phyloP scores from a whole-genome alignment of 148 eudicot genomes.

The Camellia sinensis region DNA sequence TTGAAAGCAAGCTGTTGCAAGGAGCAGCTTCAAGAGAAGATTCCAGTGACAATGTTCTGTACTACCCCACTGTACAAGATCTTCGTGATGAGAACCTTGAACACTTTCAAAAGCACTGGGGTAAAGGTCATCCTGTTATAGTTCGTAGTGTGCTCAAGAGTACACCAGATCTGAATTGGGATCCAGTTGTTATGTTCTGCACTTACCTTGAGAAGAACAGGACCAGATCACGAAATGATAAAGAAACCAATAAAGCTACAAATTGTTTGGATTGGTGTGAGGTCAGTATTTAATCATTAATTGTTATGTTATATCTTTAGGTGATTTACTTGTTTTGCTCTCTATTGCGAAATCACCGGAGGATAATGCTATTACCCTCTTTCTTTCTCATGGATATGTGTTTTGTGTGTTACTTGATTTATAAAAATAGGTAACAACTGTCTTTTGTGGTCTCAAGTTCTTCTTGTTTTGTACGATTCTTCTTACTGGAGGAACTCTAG shows the following conservation, averaged over 20 bases:
- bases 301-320: not conserved
- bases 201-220: slow-evolving; percentile 55
- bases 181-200: slow-evolving; percentile 68
- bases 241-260: slow-evolving; percentile 32
- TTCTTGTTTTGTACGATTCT: not conserved
- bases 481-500: not conserved
- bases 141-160: slow-evolving; percentile 52
- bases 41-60: slow-evolving; percentile 56
- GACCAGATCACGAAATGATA: slow-evolving; percentile 35
- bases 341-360: not conserved
- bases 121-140: slow-evolving; percentile 77
- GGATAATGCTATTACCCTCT: not conserved
- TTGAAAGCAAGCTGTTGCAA: slow-evolving; percentile 29
- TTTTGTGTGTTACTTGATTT: not conserved
- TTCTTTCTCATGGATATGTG: not conserved
- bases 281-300: slow-evolving; percentile 31
- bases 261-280: slow-evolving; percentile 71
- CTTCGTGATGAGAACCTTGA: slow-evolving; percentile 42
- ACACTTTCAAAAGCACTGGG: slow-evolving; percentile 91
- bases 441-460: not conserved
- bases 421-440: not conserved
- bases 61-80: slow-evolving; percentile 49
- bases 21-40: slow-evolving; percentile 51
- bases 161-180: slow-evolving; percentile 52
- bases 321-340: slow-evolving; percentile 2